Conservation (phyloP, 1,139 yeast species). For the Magnusiomyces tetraspermus region DNA sequence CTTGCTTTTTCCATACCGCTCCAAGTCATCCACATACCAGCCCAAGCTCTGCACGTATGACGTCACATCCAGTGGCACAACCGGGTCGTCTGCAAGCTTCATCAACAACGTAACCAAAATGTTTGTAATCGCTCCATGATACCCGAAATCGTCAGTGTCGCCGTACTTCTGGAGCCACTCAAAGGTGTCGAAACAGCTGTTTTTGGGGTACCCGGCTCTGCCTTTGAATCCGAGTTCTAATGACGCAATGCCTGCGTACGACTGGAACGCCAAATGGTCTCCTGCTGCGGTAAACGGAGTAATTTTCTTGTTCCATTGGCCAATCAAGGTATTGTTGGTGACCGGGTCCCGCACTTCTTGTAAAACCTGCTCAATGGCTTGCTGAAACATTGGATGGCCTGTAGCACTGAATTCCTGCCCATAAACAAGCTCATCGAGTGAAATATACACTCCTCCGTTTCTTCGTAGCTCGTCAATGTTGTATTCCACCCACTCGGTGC, state of each 20-base stretch:
- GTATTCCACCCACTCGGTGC: slow-evolving; percentile 67
- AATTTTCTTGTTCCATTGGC: slow-evolving; percentile 17
- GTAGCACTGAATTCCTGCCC: slow-evolving; percentile 51
- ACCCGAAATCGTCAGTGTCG: slow-evolving; percentile 37
- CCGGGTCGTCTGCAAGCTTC: slow-evolving; percentile 59
- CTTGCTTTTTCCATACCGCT: slow-evolving; percentile 33
- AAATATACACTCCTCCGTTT: slow-evolving; percentile 66
- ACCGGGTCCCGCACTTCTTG: slow-evolving; percentile 35
- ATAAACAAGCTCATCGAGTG: slow-evolving; percentile 62
- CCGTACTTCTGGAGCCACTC: slow-evolving; percentile 24
- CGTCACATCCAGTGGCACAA: slow-evolving; percentile 59
- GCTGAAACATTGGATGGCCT: slow-evolving; percentile 58
- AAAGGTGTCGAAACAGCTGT: slow-evolving; percentile 60
- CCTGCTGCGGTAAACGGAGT: slow-evolving; percentile 30
- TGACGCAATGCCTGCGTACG: slow-evolving; percentile 60
- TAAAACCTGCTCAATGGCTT: slow-evolving; percentile 38
- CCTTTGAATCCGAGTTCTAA: slow-evolving; percentile 45
- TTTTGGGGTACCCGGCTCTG: slow-evolving; percentile 39
- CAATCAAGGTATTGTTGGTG: slow-evolving; percentile 19
- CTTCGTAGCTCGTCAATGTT: slow-evolving; percentile 44
- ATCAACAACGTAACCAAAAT: slow-evolving; percentile 46
- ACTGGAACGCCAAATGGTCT: slow-evolving; percentile 60
- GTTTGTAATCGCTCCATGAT: slow-evolving; percentile 51
- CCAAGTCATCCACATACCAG: slow-evolving; percentile 42
- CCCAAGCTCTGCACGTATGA: slow-evolving; percentile 42